These are phyloP conservation scores for Earliella scabrosa DNA, from an alignment of 1,284 basidiomycete genomes.

Conservation along the genomic window DNA sequence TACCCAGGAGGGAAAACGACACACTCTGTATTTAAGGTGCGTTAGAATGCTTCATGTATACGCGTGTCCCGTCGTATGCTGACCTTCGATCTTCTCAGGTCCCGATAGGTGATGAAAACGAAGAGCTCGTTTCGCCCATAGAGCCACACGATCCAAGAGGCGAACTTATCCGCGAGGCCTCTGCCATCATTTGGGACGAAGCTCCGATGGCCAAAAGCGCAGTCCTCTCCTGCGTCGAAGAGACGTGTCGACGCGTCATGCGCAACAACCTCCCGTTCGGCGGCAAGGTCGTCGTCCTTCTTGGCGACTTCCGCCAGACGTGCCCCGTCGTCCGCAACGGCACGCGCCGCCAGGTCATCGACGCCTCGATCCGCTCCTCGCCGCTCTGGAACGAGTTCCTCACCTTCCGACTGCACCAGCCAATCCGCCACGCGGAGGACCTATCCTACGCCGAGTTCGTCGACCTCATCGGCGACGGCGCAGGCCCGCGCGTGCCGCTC, in stretches of 20 bases:
- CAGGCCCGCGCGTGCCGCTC: constrained; percentile 33
- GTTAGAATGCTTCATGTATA: not conserved
- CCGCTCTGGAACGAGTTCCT: constrained; percentile 37
- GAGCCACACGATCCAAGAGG: constrained; percentile 29
- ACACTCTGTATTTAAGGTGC: constrained; percentile 41
- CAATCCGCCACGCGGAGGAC: constrained; percentile 44
- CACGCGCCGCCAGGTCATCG: constrained; percentile 32
- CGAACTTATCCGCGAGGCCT: constrained; percentile 36
- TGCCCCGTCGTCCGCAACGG: constrained; percentile 40
- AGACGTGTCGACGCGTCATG: constrained; percentile 32
- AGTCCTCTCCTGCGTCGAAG: constrained; percentile 41
- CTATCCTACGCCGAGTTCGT: constrained; percentile 40
- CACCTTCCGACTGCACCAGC: constrained; percentile 33
- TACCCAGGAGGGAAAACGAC: constrained; percentile 44
- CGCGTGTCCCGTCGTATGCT: not conserved
- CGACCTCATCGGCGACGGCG: constrained; percentile 43
- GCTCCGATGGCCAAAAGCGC: constrained; percentile 44
- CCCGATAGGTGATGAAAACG: constrained; percentile 40
- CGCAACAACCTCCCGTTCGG: constrained; percentile 39
- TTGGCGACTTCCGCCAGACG: constrained; percentile 46
- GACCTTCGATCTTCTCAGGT: constrained; percentile 26
- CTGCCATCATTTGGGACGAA: constrained; percentile 43
- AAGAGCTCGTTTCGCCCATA: constrained; percentile 36
- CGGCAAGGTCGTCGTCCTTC: constrained; percentile 39
- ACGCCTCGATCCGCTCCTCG: constrained; percentile 43